phyloP scores from a whole-genome alignment of 2,329 filamentous ascomycete genomes.

The Dichotomopilus funicola region DNA sequence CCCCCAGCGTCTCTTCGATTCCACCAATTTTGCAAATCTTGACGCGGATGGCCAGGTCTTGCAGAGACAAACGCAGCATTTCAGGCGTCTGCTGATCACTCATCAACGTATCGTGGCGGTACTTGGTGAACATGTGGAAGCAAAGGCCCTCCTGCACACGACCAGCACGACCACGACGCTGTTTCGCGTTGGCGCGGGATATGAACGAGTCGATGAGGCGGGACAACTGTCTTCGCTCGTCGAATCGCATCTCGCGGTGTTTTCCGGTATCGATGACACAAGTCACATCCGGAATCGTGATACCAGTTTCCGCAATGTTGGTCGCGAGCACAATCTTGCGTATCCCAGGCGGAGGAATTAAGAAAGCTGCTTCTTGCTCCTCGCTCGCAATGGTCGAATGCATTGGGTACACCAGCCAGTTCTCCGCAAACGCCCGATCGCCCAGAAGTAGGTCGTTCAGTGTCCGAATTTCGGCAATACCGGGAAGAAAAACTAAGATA shows the following conservation, averaged over 20 bases:
- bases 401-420: slow-evolving; percentile 82
- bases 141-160: slow-evolving; percentile 93
- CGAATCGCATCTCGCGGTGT: slow-evolving; percentile 95
- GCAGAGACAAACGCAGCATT: slow-evolving; percentile 87
- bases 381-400: slow-evolving; percentile 95
- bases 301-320: slow-evolving; percentile 97
- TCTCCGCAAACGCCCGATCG: slow-evolving; percentile 64
- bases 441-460: slow-evolving; percentile 79
- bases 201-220: slow-evolving; percentile 91
- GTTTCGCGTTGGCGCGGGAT: slow-evolving; percentile 90
- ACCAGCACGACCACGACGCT: slow-evolving; percentile 85
- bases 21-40: slow-evolving; percentile 96
- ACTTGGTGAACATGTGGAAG: slow-evolving; percentile 91
- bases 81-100: slow-evolving; percentile 92
- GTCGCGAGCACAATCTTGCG: slow-evolving; percentile 95
- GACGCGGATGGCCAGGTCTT: slow-evolving; percentile 90
- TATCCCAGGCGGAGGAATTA: slow-evolving; percentile 71
- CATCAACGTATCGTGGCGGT: slow-evolving; percentile 79
- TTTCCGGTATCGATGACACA: slow-evolving; percentile 96
- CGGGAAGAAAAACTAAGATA: slow-evolving; percentile 89
- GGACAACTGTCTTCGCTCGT: slow-evolving; percentile 86
- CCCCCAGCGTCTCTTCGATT: slow-evolving; percentile 81
- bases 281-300: slow-evolving; percentile 96
- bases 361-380: slow-evolving; percentile 90
- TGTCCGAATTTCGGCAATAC: slow-evolving; percentile 84